Conservation (phyloP, 2,329 filamentous ascomycete species). For the Botrytis medusae region DNA sequence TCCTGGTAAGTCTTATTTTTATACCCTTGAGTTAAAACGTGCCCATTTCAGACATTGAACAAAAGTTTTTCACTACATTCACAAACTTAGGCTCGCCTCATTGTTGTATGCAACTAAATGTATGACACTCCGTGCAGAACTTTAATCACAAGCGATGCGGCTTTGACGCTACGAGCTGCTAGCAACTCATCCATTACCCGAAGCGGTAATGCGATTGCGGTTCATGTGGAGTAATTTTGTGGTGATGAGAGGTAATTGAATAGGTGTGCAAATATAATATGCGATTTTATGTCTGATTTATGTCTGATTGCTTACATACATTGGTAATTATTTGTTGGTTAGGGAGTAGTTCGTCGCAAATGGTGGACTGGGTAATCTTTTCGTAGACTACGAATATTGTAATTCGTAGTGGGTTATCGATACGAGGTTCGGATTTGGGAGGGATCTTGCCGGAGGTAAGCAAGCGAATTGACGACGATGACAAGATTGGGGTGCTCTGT, state of each 20-base stretch:
- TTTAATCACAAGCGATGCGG: neutral
- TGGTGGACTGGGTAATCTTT: neutral
- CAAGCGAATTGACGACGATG: neutral
- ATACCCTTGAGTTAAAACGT: neutral
- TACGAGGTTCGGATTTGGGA: fast-evolving
- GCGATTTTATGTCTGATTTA: neutral
- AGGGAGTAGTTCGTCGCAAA: too few species aligned
- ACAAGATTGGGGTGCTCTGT: neutral
- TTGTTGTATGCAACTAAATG: neutral
- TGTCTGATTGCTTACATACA: neutral
- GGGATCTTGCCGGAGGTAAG: neutral
- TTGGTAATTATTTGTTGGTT: neutral
- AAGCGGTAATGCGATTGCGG: neutral
- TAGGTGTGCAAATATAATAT: neutral
- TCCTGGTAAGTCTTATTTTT: neutral
- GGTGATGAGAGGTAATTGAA: neutral
- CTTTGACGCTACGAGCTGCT: constrained; percentile 3
- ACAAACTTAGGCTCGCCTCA: neutral
- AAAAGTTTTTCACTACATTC: neutral
- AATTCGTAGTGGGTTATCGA: too few species aligned
- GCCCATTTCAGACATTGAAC: neutral
- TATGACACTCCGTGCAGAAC: neutral
- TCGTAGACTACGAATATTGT: neutral
- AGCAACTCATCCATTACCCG: neutral
- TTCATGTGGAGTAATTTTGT: too few species aligned